These are phyloP conservation scores for Tetrahymena borealis DNA, from an alignment of 73 alveolate genomes.

Conservation along the genomic window DNA sequence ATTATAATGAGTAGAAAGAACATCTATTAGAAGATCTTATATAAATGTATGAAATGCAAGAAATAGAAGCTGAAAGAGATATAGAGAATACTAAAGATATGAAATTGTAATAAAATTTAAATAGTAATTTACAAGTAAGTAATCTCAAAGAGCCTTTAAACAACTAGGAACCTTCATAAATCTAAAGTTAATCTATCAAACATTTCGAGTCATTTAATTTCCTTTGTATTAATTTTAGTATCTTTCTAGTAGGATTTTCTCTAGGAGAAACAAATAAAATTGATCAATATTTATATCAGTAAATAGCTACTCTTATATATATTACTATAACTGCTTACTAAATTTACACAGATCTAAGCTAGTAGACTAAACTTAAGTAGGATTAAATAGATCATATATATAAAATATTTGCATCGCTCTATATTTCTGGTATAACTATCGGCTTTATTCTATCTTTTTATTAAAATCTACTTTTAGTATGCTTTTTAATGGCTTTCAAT, in stretches of 20 bases:
- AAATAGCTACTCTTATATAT: background rate
- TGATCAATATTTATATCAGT: background rate
- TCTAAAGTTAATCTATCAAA: background rate
- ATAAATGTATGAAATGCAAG: background rate
- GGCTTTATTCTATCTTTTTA: background rate
- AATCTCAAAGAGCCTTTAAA: background rate
- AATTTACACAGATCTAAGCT: background rate
- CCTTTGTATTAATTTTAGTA: background rate
- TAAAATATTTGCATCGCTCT: background rate
- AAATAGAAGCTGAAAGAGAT: background rate
- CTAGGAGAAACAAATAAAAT: background rate
- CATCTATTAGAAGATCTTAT: background rate
- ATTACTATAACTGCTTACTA: background rate
- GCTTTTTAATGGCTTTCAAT: background rate
- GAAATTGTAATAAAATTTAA: background rate
- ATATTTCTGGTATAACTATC: background rate
- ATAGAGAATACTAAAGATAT: background rate
- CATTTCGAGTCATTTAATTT: background rate
- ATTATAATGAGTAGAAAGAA: background rate
- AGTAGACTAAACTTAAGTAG: background rate
- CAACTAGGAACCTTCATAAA: background rate
- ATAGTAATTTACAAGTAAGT: background rate
- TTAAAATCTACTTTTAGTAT: background rate
- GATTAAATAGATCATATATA: background rate
- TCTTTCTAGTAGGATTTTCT: background rate